Conservation (phyloP, 139 green algal species). For the Micractinium conductrix region DNA sequence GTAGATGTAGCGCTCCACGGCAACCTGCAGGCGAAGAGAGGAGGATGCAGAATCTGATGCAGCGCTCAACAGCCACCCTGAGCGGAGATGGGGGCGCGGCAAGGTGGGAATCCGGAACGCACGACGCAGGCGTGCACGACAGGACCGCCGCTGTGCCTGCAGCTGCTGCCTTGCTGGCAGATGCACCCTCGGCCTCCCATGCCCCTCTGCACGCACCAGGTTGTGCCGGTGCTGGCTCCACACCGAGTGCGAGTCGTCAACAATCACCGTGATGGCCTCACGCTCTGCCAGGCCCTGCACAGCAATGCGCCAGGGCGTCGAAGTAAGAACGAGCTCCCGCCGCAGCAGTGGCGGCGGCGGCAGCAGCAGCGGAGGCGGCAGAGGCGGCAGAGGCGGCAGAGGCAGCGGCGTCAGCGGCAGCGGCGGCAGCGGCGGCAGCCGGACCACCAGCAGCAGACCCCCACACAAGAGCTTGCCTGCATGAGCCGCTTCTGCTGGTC, state of each 20-base stretch:
- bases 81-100: background rate
- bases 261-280: conserved; percentile 74
- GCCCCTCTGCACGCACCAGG: conserved; percentile 50
- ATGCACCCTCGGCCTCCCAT: background rate
- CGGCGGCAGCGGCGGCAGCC: background rate
- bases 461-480: conserved; percentile 3
- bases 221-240: conserved; percentile 86
- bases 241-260: conserved; percentile 92
- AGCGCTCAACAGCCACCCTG: background rate
- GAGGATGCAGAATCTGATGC: background rate
- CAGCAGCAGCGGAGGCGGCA: no score
- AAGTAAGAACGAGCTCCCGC: no score
- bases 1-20: conserved; percentile 89
- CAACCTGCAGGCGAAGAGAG: conserved; percentile 39
- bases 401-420: background rate
- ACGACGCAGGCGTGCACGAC: no score
- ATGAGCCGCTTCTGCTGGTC: conserved; percentile 40
- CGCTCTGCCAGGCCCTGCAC: conserved; percentile 30
- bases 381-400: no score
- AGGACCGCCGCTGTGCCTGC: no score
- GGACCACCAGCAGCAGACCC: background rate
- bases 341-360: no score
- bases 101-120: background rate
- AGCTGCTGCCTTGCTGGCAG: no score
- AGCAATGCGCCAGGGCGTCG: no score